Conservation (phyloP, 1,139 yeast species). For the Lodderomyces beijingensis region DNA sequence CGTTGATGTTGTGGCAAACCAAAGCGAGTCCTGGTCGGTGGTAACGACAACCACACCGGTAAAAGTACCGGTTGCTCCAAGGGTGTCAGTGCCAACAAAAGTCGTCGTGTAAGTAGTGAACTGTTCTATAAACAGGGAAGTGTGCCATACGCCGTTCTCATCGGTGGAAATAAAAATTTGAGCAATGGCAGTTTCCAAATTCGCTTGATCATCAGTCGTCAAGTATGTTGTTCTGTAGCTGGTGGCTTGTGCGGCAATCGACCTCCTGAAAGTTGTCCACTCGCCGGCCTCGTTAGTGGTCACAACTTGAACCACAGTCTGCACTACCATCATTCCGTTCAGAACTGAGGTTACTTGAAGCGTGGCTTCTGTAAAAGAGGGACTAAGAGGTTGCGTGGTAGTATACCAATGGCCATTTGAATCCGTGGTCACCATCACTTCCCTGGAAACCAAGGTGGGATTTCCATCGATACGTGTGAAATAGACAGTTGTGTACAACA, state of each 20-base stretch:
- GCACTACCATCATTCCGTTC: background rate
- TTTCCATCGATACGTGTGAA: background rate
- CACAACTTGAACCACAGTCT: background rate
- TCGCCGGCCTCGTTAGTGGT: constrained; percentile 1
- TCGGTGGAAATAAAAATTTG: background rate
- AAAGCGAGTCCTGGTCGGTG: background rate
- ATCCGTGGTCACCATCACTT: background rate
- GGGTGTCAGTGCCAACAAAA: background rate
- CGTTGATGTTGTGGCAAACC: constrained; percentile 3
- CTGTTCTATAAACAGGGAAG: background rate
- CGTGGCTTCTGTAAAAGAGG: background rate
- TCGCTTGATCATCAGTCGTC: constrained; percentile 1
- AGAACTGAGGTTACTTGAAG: background rate
- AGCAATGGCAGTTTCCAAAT: constrained; percentile 2
- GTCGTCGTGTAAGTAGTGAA: constrained; percentile 3
- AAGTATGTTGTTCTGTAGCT: constrained; percentile 2
- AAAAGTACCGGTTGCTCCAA: background rate
- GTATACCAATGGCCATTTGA: background rate
- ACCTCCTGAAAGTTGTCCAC: constrained; percentile 1
- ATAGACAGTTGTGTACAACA: background rate
- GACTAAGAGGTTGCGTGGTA: background rate
- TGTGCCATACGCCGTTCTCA: constrained; percentile 1
- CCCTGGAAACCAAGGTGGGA: background rate
- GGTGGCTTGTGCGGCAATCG: background rate
- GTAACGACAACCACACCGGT: background rate